Conservation (phyloP, 805 yeast species). For the Suhomyces vadensis region DNA sequence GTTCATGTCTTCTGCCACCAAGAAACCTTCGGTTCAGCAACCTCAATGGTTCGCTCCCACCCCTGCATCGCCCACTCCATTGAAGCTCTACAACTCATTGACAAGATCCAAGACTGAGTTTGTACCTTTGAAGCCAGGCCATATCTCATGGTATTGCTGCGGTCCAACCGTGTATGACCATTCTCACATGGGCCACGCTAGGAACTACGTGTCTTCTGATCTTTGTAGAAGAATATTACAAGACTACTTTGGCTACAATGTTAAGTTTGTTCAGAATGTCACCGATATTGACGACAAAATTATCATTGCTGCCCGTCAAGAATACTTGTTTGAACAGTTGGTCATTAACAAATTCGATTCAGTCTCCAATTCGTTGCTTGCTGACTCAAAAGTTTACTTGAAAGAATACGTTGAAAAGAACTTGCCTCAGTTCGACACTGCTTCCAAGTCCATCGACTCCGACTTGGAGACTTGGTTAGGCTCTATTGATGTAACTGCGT, state of each 20-base stretch:
- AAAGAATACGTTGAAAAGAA: slow-evolving; percentile 52
- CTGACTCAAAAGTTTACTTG: slow-evolving; percentile 46
- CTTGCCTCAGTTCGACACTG: slow-evolving; percentile 44
- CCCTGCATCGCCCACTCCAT: slow-evolving; percentile 25
- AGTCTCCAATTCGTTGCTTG: slow-evolving; percentile 37
- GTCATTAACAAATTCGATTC: slow-evolving; percentile 27
- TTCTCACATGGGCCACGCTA: slow-evolving; percentile 97
- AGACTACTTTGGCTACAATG: slow-evolving; percentile 88
- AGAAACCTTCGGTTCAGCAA: slow-evolving; percentile 35
- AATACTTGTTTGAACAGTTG: slow-evolving; percentile 70
- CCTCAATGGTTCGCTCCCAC: slow-evolving; percentile 38
- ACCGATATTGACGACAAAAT: slow-evolving; percentile 99
- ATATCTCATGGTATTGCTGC: slow-evolving; percentile 93
- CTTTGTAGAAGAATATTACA: slow-evolving; percentile 86
- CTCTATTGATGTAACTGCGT: slow-evolving; percentile 48
- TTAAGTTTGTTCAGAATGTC: slow-evolving; percentile 90
- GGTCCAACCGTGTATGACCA: slow-evolving; percentile 98
- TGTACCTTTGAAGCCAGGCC: slow-evolving; percentile 61
- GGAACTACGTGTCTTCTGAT: slow-evolving; percentile 94
- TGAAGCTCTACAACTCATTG: slow-evolving; percentile 78
- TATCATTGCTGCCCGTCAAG: slow-evolving; percentile 91
- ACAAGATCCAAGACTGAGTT: slow-evolving; percentile 81
- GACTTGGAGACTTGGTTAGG: slow-evolving; percentile 55
- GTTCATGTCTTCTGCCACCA: slow-evolving; percentile 15
- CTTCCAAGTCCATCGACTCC: slow-evolving; percentile 17